phyloP scores from a whole-genome alignment of 1,284 basidiomycete species.

The Leccinum angustisporum region DNA sequence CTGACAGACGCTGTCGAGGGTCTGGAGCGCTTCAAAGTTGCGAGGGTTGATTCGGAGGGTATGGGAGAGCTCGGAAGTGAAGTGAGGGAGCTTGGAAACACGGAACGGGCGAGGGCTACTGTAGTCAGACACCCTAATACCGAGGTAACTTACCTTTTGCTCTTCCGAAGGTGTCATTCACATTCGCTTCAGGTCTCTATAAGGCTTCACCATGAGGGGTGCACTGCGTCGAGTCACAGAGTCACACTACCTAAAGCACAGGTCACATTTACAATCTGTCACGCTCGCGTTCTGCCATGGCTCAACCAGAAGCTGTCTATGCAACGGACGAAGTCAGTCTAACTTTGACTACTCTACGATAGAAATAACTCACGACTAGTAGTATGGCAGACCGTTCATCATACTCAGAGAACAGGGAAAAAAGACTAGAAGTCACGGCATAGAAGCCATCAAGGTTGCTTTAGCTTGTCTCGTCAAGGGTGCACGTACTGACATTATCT shows the following conservation, averaged over 20 bases:
- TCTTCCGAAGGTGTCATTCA: no score
- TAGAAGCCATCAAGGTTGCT: conserved; percentile 93
- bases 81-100: no score
- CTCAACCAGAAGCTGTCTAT: conserved; percentile 65
- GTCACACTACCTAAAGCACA: conserved; percentile 29
- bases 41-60: no score
- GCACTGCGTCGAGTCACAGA: conserved; percentile 29
- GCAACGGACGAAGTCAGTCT: conserved; percentile 82
- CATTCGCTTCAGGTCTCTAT: no score
- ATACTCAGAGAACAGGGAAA: conserved; percentile 94
- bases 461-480: not conserved
- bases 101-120: no score
- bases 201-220: no score
- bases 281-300: conserved; percentile 13
- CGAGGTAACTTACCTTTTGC: no score
- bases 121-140: no score
- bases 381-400: conserved; percentile 98
- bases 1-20: no score
- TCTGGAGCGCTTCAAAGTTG: no score
- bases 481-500: not conserved
- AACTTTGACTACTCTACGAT: not conserved
- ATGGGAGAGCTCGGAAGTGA: no score
- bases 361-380: not conserved
- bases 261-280: conserved; percentile 28
- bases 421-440: conserved; percentile 93